Evolutionary conservation across 306 rosid species (phyloP).

Genomic region (Prunus davidiana): DNA sequence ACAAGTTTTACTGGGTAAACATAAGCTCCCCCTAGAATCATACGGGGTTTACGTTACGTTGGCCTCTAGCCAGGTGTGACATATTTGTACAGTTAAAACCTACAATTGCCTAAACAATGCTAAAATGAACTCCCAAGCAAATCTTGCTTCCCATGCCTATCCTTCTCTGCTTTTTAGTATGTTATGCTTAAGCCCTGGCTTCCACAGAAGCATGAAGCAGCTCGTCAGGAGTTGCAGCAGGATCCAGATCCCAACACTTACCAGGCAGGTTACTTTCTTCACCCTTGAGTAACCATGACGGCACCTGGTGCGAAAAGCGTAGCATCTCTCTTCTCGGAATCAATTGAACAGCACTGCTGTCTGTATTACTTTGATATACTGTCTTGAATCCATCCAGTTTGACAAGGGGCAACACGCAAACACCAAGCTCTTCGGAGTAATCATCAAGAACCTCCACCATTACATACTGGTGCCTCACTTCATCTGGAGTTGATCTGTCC

Average conservation of each 20-base stretch:
- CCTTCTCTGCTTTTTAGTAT: constrained; percentile 32
- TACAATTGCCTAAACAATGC: constrained; percentile 61
- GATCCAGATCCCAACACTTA: constrained; percentile 92
- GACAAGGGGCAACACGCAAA: constrained; percentile 74
- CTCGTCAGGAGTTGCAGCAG: constrained; percentile 97
- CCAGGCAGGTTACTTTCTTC: constrained; percentile 60
- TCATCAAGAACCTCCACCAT: constrained; percentile 96
- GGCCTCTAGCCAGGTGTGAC: constrained; percentile 63
- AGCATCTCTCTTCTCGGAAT: constrained; percentile 87
- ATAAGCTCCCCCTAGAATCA: constrained; percentile 55
- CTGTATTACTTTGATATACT: constrained; percentile 62
- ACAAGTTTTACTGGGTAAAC: constrained; percentile 45
- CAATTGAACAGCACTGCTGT: constrained; percentile 68
- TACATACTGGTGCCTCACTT: constrained; percentile 85
- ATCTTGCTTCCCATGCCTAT: constrained; percentile 11
- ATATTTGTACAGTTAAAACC: constrained; percentile 86
- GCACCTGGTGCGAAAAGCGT: constrained; percentile 96
- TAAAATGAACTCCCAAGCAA: constrained; percentile 29
- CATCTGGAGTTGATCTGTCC: constrained; percentile 83
- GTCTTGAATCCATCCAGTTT: constrained; percentile 86
- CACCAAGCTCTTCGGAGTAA: constrained; percentile 91
- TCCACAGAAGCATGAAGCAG: constrained; percentile 70
- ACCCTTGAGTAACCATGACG: constrained; percentile 70
- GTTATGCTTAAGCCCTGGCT: constrained; percentile 29
- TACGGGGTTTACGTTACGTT: constrained; percentile 49